phyloP scores from a whole-genome alignment of 176 grass and related monocot genomes.

The Alopecurus myosuroides region DNA sequence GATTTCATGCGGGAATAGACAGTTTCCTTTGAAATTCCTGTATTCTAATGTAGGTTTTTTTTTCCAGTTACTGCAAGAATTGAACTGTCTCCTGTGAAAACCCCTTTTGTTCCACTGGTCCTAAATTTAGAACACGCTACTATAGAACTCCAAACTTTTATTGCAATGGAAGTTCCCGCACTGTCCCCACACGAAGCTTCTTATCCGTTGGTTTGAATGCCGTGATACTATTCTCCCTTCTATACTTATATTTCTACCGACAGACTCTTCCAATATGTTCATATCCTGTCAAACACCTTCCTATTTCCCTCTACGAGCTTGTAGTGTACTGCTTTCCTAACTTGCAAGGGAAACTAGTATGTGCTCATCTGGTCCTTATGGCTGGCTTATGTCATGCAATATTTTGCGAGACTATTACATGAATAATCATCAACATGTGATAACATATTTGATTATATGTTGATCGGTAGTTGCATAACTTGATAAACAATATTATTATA shows the following conservation, averaged over 20 bases:
- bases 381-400: neutral
- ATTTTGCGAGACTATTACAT: no score
- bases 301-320: conserved; percentile 1
- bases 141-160: neutral
- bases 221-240: neutral
- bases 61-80: neutral
- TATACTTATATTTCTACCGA: neutral
- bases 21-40: neutral
- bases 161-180: neutral
- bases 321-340: neutral
- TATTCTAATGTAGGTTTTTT: neutral
- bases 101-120: neutral
- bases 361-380: neutral
- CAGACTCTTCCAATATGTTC: neutral
- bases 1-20: neutral
- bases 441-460: neutral
- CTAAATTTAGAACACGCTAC: neutral
- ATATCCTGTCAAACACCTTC: neutral
- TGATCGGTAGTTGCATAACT: neutral
- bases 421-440: neutral
- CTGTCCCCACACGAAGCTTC: neutral
- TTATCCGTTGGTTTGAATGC: neutral
- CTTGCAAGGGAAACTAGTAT: neutral
- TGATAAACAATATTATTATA: neutral
- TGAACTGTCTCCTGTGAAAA: neutral